A percentile compares a stretch with the other conserved stretches of the same genome.
phyloP scores from a whole-genome alignment of 345 rosid species.

The Nasturtium officinale region DNA sequence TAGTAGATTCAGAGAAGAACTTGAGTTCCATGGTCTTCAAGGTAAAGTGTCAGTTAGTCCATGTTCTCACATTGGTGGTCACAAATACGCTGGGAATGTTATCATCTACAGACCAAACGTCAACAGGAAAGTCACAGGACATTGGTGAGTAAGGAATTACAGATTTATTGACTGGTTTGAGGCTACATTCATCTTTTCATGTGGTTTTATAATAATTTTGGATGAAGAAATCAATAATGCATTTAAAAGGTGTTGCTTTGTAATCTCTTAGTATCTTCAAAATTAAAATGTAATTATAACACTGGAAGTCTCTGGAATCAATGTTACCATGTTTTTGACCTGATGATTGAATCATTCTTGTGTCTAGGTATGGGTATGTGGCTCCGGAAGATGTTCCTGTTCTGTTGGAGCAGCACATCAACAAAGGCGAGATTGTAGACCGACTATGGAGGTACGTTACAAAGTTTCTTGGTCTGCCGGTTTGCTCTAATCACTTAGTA shows the following conservation, averaged over 20 bases:
- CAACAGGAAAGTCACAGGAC: conserved; percentile 67
- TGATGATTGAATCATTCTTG: conserved; percentile 12
- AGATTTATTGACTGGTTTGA: background rate
- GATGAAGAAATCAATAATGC: background rate
- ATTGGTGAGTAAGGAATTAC: conserved; percentile 60
- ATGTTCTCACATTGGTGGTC: conserved; percentile 97
- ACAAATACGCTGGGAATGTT: conserved; percentile 93
- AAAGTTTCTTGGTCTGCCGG: conserved; percentile 19
- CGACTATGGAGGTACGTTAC: conserved; percentile 74
- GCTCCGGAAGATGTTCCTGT: conserved; percentile 78
- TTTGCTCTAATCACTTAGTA: background rate
- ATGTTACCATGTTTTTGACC: conserved; percentile 10
- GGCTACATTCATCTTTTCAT: conserved; percentile 1
- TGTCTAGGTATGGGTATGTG: conserved; percentile 86
- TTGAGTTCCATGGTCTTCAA: conserved; percentile 67
- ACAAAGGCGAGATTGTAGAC: conserved; percentile 83
- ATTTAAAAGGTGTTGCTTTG: background rate
- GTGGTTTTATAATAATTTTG: conserved; percentile 3
- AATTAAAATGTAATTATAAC: background rate
- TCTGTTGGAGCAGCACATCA: conserved; percentile 80
- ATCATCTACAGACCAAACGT: conserved; percentile 73
- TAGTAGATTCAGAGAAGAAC: conserved; percentile 85
- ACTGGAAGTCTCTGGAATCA: background rate
- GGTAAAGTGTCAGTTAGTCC: conserved; percentile 92
- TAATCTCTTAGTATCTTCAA: conserved; percentile 10